A percentile compares a stretch with the other conserved stretches of the same genome.
These are phyloP conservation scores for Striga asiatica DNA, from an alignment of 257 asterid genomes.

Conservation along the genomic window DNA sequence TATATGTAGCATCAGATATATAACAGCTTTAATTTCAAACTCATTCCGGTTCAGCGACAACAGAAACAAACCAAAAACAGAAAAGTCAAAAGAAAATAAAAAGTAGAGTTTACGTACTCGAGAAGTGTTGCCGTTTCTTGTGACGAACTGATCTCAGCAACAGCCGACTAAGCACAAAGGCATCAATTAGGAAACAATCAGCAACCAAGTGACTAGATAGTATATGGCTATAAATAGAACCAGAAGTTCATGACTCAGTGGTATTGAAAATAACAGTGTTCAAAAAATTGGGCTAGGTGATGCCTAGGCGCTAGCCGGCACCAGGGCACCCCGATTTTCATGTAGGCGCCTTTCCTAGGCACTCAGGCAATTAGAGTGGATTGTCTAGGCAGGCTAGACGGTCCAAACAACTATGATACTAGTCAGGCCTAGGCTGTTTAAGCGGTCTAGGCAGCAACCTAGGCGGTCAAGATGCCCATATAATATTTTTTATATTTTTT, in stretches of 20 bases:
- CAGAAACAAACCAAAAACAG: constrained; percentile 10
- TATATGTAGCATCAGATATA: not conserved
- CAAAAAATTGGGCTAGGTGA: no score
- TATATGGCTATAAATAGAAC: constrained; percentile 7
- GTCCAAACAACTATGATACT: no score
- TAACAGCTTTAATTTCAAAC: not conserved
- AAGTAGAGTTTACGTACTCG: constrained; percentile 49
- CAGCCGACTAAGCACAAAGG: constrained; percentile 63
- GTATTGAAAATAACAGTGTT: not conserved
- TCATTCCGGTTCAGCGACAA: constrained; percentile 10
- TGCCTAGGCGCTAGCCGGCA: no score
- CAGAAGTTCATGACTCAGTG: constrained; percentile 3
- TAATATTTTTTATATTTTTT: no score
- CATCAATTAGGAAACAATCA: constrained; percentile 24
- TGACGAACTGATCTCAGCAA: constrained; percentile 91
- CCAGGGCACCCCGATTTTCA: no score
- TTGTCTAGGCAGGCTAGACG: no score
- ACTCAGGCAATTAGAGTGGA: no score
- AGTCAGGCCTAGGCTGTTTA: no score
- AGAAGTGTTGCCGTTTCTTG: constrained; percentile 87
- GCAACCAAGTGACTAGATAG: constrained; percentile 13
- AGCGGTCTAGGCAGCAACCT: no score
- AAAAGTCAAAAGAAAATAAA: constrained; percentile 6
- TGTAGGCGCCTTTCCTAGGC: no score
- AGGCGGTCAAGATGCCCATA: no score